Percentiles rank a stretch among this genome's conserved stretches.
These are phyloP conservation scores for Wickerhamiella brachini DNA, from an alignment of 805 yeast genomes.

Conservation along the genomic window DNA sequence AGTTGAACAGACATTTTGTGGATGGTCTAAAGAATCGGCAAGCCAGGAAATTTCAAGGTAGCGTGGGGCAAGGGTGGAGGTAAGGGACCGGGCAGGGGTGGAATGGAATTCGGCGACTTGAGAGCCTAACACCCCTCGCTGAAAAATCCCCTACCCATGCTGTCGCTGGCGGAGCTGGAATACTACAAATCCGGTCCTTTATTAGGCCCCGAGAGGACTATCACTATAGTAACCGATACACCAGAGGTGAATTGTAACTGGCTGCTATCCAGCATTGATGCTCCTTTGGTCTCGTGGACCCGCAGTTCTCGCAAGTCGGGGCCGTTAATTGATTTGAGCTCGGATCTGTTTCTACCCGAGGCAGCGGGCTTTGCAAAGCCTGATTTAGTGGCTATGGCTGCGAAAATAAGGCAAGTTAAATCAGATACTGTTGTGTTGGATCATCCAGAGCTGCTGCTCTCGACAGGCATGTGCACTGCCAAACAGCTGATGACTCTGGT, in stretches of 20 bases:
- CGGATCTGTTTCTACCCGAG: slow-evolving; percentile 3
- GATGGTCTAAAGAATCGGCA: background rate
- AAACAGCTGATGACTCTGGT: slow-evolving; percentile 27
- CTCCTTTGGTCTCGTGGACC: background rate
- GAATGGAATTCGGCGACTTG: no score
- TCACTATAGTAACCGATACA: slow-evolving; percentile 17
- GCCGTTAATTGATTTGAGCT: slow-evolving; percentile 11
- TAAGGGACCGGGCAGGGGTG: no score
- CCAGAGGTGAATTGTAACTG: slow-evolving; percentile 20
- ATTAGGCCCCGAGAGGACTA: slow-evolving; percentile 6
- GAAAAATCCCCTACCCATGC: background rate
- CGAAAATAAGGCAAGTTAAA: slow-evolving; percentile 1
- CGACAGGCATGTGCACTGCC: slow-evolving; percentile 28
- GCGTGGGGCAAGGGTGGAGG: no score
- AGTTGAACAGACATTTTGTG: background rate
- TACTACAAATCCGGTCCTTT: background rate
- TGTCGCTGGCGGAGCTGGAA: background rate
- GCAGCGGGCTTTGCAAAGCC: slow-evolving; percentile 4
- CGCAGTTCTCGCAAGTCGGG: background rate
- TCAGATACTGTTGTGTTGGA: slow-evolving; percentile 31
- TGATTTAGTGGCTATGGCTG: slow-evolving; percentile 2
- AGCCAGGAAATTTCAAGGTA: background rate
- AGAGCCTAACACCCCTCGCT: background rate
- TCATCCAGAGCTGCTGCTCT: slow-evolving; percentile 33
- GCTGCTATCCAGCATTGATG: slow-evolving; percentile 7